Evolutionary conservation across 2,329 filamentous ascomycete genomes (phyloP).

Genomic region (Neonectria magnoliae): DNA sequence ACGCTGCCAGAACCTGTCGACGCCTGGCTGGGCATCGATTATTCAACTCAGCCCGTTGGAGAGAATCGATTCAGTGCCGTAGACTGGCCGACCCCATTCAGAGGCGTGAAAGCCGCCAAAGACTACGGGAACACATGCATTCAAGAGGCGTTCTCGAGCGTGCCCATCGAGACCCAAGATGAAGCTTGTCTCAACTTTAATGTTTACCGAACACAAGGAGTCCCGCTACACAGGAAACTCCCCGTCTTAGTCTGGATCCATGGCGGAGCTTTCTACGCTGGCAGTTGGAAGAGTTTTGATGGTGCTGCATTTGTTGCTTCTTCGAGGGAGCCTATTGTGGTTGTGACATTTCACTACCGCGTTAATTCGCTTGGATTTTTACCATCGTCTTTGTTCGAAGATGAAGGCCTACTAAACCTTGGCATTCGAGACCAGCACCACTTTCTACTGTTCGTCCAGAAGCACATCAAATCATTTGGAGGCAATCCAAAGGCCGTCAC

Average conservation of each 20-base stretch:
- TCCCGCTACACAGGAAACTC: slow-evolving; percentile 48
- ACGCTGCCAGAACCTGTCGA: slow-evolving; percentile 46
- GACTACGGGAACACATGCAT: slow-evolving; percentile 55
- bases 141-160: slow-evolving; percentile 45
- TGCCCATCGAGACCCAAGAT: slow-evolving; percentile 37
- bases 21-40: slow-evolving; percentile 60
- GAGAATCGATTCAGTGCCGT: slow-evolving; percentile 53
- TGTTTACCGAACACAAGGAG: slow-evolving; percentile 48
- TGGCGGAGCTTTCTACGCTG: slow-evolving; percentile 49
- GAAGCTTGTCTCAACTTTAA: slow-evolving; percentile 55
- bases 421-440: slow-evolving; percentile 64
- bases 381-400: slow-evolving; percentile 53
- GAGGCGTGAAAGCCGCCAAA: slow-evolving; percentile 50
- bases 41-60: slow-evolving; percentile 53
- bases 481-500: slow-evolving; percentile 63
- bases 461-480: slow-evolving; percentile 62
- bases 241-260: slow-evolving; percentile 54
- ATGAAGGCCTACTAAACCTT: slow-evolving; percentile 56
- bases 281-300: slow-evolving; percentile 49
- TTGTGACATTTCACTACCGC: slow-evolving; percentile 57
- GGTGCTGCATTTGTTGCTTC: slow-evolving; percentile 46
- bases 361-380: slow-evolving; percentile 52
- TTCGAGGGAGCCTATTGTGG: slow-evolving; percentile 53
- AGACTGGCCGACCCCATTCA: slow-evolving; percentile 52
- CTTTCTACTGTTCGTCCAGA: slow-evolving; percentile 63